Conservation (phyloP, 2,329 filamentous ascomycete species). For the Plectosphaerella sp. region DNA sequence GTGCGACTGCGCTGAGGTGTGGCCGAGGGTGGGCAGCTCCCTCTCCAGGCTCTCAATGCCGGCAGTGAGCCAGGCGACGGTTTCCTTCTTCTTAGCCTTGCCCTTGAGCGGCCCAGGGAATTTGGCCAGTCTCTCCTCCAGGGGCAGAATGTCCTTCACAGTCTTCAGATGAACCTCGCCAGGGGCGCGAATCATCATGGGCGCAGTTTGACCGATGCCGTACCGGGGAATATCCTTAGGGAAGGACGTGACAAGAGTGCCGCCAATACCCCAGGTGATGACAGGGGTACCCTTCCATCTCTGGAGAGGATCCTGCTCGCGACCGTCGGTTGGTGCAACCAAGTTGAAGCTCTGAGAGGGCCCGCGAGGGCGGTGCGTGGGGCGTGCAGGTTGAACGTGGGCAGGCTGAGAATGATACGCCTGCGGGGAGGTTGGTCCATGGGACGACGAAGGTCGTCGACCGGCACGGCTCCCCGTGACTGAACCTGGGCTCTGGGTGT, state of each 20-base stretch:
- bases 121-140: slow-evolving; percentile 67
- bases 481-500: slow-evolving; percentile 58
- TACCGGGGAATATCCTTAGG: slow-evolving; percentile 87
- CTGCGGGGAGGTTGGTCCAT: slow-evolving; percentile 37
- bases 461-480: slow-evolving; percentile 31
- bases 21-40: slow-evolving; percentile 43
- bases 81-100: slow-evolving; percentile 95
- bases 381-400: slow-evolving; percentile 21
- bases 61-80: slow-evolving; percentile 70
- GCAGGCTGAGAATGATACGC: slow-evolving; percentile 12
- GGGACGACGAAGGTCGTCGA: slow-evolving; percentile 47
- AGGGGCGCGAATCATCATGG: slow-evolving; percentile 75
- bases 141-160: slow-evolving; percentile 67
- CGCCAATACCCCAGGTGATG: slow-evolving; percentile 84
- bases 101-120: slow-evolving; percentile 88
- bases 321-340: slow-evolving; percentile 59
- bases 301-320: slow-evolving; percentile 71
- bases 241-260: slow-evolving; percentile 76
- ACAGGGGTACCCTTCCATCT: slow-evolving; percentile 89
- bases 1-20: slow-evolving; percentile 41
- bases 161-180: slow-evolving; percentile 78
- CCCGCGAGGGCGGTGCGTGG: slow-evolving; percentile 38
- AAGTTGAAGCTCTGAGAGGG: slow-evolving; percentile 53
- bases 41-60: slow-evolving; percentile 73
- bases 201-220: slow-evolving; percentile 64